phyloP scores from a whole-genome alignment of 2,329 filamentous ascomycete species.

The Juglanconis sp. region DNA sequence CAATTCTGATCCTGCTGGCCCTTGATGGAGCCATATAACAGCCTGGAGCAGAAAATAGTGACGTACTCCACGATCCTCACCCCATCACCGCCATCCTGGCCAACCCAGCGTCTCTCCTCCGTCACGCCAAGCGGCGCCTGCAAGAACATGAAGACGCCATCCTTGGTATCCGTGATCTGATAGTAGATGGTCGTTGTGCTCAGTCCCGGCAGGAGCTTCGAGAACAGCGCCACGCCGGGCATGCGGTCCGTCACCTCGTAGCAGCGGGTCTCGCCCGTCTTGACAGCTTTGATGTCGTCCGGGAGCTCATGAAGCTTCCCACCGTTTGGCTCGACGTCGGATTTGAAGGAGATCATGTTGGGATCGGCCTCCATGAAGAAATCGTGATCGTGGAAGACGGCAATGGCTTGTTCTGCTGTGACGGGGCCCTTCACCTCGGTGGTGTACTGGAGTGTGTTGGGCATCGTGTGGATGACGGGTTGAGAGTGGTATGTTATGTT shows the following conservation, averaged over 20 bases:
- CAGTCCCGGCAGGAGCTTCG: conserved; percentile 2
- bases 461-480: neutral
- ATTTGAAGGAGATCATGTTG: conserved; percentile 4
- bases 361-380: conserved; percentile 7
- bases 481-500: neutral
- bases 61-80: conserved; percentile 8
- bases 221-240: conserved; percentile 1
- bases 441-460: neutral
- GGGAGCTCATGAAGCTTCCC: conserved; percentile 2
- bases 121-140: conserved; percentile 3
- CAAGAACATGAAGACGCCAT: conserved; percentile 4
- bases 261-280: neutral
- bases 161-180: conserved; percentile 1
- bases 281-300: neutral
- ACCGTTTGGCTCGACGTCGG: neutral
- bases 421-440: neutral
- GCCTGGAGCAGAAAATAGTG: conserved; percentile 1
- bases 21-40: conserved; percentile 4
- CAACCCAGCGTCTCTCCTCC: conserved; percentile 9
- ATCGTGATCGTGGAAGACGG: conserved; percentile 2
- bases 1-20: conserved; percentile 8
- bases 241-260: conserved; percentile 1
- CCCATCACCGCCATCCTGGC: neutral
- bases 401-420: neutral
- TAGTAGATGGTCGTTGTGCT: conserved; percentile 8